Percentiles rank a stretch among this genome's conserved stretches.
phyloP scores from a whole-genome alignment of 2,329 filamentous ascomycete species.

The Cladosporium sp. region DNA sequence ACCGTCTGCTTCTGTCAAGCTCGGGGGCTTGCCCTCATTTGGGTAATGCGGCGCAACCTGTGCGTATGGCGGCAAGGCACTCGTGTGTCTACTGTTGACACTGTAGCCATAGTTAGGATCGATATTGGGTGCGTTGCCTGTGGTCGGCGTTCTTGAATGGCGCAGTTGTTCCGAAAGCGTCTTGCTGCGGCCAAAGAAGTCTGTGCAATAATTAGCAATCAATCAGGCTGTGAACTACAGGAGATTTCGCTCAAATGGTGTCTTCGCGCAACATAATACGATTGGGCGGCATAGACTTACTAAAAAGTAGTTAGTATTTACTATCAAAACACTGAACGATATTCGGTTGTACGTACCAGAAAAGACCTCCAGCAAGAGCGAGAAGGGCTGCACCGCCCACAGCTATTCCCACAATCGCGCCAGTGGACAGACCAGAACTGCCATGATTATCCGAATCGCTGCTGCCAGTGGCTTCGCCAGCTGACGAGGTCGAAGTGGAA shows the following conservation, averaged over 20 bases:
- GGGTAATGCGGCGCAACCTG: not conserved
- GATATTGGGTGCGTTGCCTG: not conserved
- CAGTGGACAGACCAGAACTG: slow-evolving; percentile 29
- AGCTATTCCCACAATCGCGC: slow-evolving; percentile 52
- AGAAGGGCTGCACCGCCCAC: slow-evolving; percentile 61
- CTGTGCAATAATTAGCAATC: not conserved
- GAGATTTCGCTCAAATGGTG: too few species aligned
- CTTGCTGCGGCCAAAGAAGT: slow-evolving; percentile 51
- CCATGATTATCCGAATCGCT: slow-evolving; percentile 2
- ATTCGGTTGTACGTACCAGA: slow-evolving; percentile 42
- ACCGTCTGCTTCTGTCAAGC: slow-evolving; percentile 5
- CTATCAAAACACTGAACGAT: too few species aligned
- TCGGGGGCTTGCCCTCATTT: not conserved
- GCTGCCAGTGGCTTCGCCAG: slow-evolving; percentile 15
- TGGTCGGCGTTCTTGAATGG: slow-evolving; percentile 2
- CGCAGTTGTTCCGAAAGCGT: slow-evolving; percentile 18
- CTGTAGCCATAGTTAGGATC: not conserved
- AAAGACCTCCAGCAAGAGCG: slow-evolving; percentile 54
- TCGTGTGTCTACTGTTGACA: slow-evolving; percentile 7
- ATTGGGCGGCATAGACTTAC: not conserved
- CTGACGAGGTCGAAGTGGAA: slow-evolving; percentile 15
- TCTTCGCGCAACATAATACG: too few species aligned
- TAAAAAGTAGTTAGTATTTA: not conserved
- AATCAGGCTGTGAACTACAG: not conserved
- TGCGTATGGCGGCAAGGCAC: slow-evolving; percentile 4